These are phyloP conservation scores for Cokeromyces recurvatus DNA, from an alignment of 371 early-diverging fungal species.

Conservation along the genomic window DNA sequence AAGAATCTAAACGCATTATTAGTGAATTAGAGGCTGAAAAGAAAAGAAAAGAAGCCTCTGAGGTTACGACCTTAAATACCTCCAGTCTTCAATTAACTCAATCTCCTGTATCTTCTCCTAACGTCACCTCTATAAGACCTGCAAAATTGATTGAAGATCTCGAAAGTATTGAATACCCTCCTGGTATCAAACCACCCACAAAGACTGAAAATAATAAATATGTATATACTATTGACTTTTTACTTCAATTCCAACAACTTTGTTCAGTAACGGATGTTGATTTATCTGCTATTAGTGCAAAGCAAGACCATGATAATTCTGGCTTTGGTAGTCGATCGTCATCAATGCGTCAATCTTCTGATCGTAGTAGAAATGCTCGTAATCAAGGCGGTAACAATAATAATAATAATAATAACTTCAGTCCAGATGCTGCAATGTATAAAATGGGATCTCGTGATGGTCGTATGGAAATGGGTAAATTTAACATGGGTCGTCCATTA, in stretches of 20 bases:
- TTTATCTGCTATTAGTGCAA: conserved; percentile 47
- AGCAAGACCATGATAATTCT: neutral
- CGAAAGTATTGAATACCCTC: conserved; percentile 34
- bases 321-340: conserved; percentile 9
- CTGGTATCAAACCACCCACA: conserved; percentile 27
- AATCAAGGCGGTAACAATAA: conserved; percentile 34
- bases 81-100: neutral
- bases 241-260: conserved; percentile 69
- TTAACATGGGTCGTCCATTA: conserved; percentile 42
- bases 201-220: conserved; percentile 27
- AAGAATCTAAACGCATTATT: conserved; percentile 13
- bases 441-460: conserved; percentile 39
- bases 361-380: conserved; percentile 51
- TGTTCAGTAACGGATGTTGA: conserved; percentile 65
- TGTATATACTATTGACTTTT: conserved; percentile 66
- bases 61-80: too few relatives aligned
- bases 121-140: too few relatives aligned
- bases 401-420: too few relatives aligned
- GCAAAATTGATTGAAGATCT: conserved; percentile 25
- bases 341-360: conserved; percentile 46
- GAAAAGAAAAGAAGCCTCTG: conserved; percentile 21
- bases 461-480: conserved; percentile 48
- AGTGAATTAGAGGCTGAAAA: conserved; percentile 34
- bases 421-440: too few relatives aligned
- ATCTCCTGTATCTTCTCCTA: conserved; percentile 16